phyloP scores from a whole-genome alignment of 257 asterid species.

The Forsythia suspensa region DNA sequence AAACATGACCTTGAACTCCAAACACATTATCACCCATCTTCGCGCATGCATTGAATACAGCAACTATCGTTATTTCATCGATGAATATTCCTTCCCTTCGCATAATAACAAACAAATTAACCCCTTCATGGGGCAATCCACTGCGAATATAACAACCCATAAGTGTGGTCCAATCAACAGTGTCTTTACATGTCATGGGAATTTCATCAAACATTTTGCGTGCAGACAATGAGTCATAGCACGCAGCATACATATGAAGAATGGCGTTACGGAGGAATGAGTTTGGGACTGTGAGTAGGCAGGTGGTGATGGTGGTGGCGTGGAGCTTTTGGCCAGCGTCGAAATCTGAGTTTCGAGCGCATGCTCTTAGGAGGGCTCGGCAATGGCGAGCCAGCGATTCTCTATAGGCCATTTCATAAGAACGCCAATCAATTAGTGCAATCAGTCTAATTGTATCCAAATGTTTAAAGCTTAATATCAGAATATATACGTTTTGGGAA shows the following conservation, averaged over 20 bases:
- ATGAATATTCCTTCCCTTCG: slow-evolving; percentile 33
- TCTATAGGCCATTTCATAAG: slow-evolving; percentile 52
- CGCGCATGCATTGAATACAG: slow-evolving; percentile 55
- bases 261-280: slow-evolving; percentile 56
- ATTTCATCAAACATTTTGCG: slow-evolving; percentile 72
- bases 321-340: slow-evolving; percentile 62
- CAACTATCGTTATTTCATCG: slow-evolving; percentile 62
- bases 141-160: slow-evolving; percentile 51
- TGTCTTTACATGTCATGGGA: slow-evolving; percentile 46
- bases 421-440: background rate
- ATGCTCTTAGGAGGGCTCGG: slow-evolving; percentile 57
- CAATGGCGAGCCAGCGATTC: slow-evolving; percentile 52
- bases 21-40: slow-evolving; percentile 47
- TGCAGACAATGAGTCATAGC: slow-evolving; percentile 40
- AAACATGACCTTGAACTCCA: slow-evolving; percentile 58
- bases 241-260: slow-evolving; percentile 65
- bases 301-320: slow-evolving; percentile 54
- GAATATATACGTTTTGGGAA: too few relatives aligned
- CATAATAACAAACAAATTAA: slow-evolving; percentile 53
- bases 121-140: slow-evolving; percentile 44
- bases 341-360: slow-evolving; percentile 48
- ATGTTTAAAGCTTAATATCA: background rate
- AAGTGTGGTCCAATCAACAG: slow-evolving; percentile 74
- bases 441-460: too few relatives aligned
- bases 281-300: slow-evolving; percentile 44